Percentiles rank a stretch among this genome's conserved stretches.
phyloP scores from a whole-genome alignment of 768 basidiomycete genomes.

The Suillus alpinus region DNA sequence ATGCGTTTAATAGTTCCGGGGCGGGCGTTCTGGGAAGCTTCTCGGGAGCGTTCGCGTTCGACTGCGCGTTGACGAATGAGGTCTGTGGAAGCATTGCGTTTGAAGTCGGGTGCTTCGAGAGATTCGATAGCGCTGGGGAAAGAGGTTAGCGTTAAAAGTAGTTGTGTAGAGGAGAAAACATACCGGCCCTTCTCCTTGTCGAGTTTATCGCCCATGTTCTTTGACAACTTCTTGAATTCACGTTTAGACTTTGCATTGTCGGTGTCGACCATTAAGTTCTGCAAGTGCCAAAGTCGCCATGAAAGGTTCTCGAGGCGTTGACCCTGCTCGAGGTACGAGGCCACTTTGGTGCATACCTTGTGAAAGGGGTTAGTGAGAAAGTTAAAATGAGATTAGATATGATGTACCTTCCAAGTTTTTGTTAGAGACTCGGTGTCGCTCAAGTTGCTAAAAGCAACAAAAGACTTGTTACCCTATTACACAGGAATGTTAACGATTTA shows the following conservation, averaged over 20 bases:
- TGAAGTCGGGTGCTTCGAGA: slow-evolving; percentile 81
- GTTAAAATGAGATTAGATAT: slow-evolving; percentile 5
- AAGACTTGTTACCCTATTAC: slow-evolving; percentile 85
- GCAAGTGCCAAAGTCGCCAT: slow-evolving; percentile 91
- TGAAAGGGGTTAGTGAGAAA: slow-evolving; percentile 5
- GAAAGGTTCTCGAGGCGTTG: slow-evolving; percentile 89
- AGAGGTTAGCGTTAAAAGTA: slow-evolving; percentile 16
- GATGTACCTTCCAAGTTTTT: slow-evolving; percentile 82
- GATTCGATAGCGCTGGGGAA: slow-evolving; percentile 72
- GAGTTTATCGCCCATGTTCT: slow-evolving; percentile 86
- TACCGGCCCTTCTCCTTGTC: slow-evolving; percentile 92
- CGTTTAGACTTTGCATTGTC: slow-evolving; percentile 86
- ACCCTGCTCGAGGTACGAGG: slow-evolving; percentile 86
- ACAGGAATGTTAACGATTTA: slow-evolving; percentile 11
- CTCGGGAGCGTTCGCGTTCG: slow-evolving; percentile 79
- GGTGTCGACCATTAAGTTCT: slow-evolving; percentile 86
- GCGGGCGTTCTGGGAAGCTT: slow-evolving; percentile 57
- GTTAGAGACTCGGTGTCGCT: slow-evolving; percentile 81
- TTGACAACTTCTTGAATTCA: slow-evolving; percentile 87
- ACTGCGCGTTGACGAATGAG: slow-evolving; percentile 77
- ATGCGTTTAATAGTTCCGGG: slow-evolving; percentile 81
- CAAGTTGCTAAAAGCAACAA: slow-evolving; percentile 89
- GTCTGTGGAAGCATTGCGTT: slow-evolving; percentile 74
- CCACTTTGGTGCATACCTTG: slow-evolving; percentile 91
- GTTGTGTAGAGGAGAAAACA: slow-evolving; percentile 27